Evolutionary conservation across 306 rosid species (phyloP).

Genomic region (Bauhinia variegata): DNA sequence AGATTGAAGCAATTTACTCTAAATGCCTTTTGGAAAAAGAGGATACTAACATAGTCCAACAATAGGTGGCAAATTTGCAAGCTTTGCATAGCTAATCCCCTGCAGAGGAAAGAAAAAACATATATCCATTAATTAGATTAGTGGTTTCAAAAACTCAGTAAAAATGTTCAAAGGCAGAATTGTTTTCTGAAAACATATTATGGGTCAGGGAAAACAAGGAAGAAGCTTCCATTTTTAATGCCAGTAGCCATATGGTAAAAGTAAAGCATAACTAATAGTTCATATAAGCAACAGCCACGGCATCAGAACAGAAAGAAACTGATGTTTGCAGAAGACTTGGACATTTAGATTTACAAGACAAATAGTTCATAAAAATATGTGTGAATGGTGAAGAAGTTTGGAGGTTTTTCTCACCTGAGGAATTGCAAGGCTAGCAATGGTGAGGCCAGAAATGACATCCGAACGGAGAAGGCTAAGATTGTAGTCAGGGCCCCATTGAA

Average conservation of each 20-base stretch:
- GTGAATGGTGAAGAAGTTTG: not conserved
- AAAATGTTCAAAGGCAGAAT: not conserved
- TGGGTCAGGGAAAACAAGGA: not conserved
- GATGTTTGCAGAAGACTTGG: conserved; percentile 13
- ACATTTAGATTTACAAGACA: not conserved
- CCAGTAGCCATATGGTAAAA: too few species aligned
- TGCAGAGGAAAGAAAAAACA: conserved; percentile 34
- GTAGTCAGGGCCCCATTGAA: conserved; percentile 84
- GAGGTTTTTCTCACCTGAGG: conserved; percentile 67
- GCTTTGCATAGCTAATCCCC: conserved; percentile 99
- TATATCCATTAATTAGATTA: not conserved
- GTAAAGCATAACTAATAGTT: too few species aligned
- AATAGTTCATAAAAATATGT: not conserved
- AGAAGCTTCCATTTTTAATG: too few species aligned
- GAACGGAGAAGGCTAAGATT: conserved; percentile 58
- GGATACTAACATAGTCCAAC: conserved; percentile 81
- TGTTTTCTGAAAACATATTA: not conserved
- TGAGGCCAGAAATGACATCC: conserved; percentile 85
- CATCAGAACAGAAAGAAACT: not conserved
- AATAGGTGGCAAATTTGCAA: conserved; percentile 95
- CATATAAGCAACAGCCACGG: not conserved
- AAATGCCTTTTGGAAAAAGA: conserved; percentile 11
- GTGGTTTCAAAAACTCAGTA: not conserved
- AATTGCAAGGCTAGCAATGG: conserved; percentile 95
- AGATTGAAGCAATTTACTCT: not conserved